Base-by-base conservation (phyloP, 192 early-diverging fungal species). In the Lunasporangiospora selenospora region DNA sequence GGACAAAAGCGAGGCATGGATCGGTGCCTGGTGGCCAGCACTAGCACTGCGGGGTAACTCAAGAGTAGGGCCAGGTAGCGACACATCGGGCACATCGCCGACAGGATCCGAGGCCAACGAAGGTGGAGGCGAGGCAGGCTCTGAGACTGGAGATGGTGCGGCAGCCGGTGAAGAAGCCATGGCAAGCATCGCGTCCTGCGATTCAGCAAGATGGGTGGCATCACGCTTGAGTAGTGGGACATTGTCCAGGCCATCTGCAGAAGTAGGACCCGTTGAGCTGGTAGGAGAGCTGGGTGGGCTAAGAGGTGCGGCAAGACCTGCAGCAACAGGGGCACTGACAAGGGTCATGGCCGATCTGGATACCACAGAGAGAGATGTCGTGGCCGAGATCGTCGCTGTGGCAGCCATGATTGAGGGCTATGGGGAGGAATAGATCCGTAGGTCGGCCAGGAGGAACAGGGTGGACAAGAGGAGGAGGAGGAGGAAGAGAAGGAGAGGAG, bases 311-410 rank as follows among this genome's bases (percentile, higher is more conserved):
- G 41, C 16, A n/a, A 10, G 37, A 15, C 37, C 37, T 38, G 37
- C 37, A 10, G 37, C 8, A 38, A 38, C 62, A 32, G 55, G 29
- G 15, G 69, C 48, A 23, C 69, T 61, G 34, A 73, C 60, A 24
- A 73, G 60, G 61, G 41, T 73, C 69, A 73, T 61, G 45, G 66
- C 63, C 42, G 69, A 73, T 73, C 61, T 73, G 69, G 60, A 59
- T 44, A 62, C 67, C 58, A 71, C 67, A 71, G 67, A 53, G 40
- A 37, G 40, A 39, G 54, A 53, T 49, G 53, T 73, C 50, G 69
- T 52, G 42, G 69, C 16, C 60, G 69, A 73, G 49, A 63, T 73
- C 53, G 69, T 73, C 55, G 69, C 61, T 63, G 69, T 73, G 69
- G 69, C 45, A 63, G 69, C 69, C 69, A 73, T 73, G 47, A 58